Conservation (phyloP, 2,329 filamentous ascomycete species). For the Phoma herbarum region DNA sequence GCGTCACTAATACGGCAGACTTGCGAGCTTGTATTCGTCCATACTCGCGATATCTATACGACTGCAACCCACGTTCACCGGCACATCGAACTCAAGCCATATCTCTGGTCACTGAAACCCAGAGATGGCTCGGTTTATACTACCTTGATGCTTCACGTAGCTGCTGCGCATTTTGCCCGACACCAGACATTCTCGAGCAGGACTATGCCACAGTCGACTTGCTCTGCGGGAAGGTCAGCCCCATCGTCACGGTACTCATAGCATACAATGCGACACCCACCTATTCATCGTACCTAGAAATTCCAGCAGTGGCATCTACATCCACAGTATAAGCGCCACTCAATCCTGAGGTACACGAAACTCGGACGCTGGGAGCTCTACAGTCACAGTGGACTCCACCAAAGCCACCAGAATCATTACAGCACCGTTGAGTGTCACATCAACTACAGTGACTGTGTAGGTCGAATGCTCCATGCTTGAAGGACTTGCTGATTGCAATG, state of each 20-base stretch:
- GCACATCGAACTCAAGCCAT: not conserved
- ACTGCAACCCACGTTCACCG: not conserved
- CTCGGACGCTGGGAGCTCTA: not conserved
- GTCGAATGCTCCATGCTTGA: not conserved
- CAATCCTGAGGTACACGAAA: not conserved
- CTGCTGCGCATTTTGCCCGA: not conserved
- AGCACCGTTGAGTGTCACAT: not conserved
- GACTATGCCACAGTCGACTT: not conserved
- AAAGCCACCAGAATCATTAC: not conserved
- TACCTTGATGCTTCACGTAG: not conserved
- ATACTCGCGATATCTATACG: not conserved
- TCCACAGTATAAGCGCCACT: not conserved
- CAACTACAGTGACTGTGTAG: not conserved
- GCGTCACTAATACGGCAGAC: not conserved
- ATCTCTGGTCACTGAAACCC: not conserved
- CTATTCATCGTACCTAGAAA: not conserved
- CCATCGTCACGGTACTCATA: conserved; percentile 2
- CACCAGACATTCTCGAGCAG: not conserved
- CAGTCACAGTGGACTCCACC: not conserved
- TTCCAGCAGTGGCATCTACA: not conserved
- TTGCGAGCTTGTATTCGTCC: not conserved
- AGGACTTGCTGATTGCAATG: not conserved
- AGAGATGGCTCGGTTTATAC: not conserved
- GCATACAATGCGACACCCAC: not conserved
- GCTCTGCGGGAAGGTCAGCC: not conserved